Conservation (phyloP, 305 asterid genomes). For the Fraxinus velutina region DNA sequence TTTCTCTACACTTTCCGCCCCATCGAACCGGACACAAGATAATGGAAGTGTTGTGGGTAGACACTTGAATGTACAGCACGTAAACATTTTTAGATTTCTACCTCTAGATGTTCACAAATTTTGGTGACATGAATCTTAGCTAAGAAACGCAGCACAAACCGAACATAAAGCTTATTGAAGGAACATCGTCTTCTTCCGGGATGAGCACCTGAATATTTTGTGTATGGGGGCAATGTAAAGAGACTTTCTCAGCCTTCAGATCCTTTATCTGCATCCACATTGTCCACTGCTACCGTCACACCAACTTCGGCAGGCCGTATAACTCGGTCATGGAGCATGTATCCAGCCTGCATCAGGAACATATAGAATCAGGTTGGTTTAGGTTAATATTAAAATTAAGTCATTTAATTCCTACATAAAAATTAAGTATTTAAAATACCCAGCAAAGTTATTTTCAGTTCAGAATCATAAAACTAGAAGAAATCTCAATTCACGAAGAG, state of each 20-base stretch:
- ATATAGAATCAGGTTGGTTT: neutral
- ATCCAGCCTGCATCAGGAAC: constrained; percentile 36
- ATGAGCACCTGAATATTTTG: neutral
- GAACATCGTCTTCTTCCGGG: neutral
- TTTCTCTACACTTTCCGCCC: neutral
- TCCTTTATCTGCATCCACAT: constrained; percentile 19
- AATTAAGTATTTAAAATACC: neutral
- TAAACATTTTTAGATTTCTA: neutral
- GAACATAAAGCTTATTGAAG: neutral
- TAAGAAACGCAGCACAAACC: neutral
- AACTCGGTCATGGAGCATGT: constrained; percentile 43
- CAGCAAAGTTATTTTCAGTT: neutral
- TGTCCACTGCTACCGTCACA: constrained; percentile 34
- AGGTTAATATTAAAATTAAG: neutral
- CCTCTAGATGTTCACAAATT: neutral
- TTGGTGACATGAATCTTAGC: neutral
- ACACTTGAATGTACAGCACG: neutral
- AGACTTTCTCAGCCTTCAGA: constrained; percentile 19
- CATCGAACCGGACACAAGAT: neutral
- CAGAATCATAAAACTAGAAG: neutral
- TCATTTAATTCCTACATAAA: neutral
- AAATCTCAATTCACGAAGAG: neutral
- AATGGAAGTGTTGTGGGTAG: neutral
- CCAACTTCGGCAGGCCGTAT: constrained; percentile 61
- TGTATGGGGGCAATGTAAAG: neutral